Evolutionary conservation across 805 yeast species (phyloP), one percentile per base, ranked within the genome.

Genomic region (Jamesozyma rosinii): DNA sequence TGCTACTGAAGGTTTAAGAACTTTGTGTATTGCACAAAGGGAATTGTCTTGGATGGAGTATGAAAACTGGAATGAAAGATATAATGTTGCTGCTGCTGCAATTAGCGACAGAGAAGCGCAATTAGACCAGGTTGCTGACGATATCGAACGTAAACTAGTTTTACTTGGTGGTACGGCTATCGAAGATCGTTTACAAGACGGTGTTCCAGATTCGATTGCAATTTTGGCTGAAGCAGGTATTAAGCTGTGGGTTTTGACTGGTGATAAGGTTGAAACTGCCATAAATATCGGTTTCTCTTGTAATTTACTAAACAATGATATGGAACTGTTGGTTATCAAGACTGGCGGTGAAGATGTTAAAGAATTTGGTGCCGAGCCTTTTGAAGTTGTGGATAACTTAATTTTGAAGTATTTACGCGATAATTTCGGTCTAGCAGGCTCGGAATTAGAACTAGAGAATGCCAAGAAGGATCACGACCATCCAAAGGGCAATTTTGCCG

Each of bases 231-330:
- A 77, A 49, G 92, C 92, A 6, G 92, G 94, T 59, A 81, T 84
- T 44, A 84, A 84, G 60, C 66, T 84, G 42, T 84, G 94, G 94
- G 92, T 84, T 38, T 68, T 84, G 39, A 84, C 94, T 2, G 94
- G 94, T 65, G 94, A 84, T 61, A 83, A 82, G 61, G 85, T 84
- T n/a, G 94, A 84, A 63, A 84, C 94, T 27, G 94, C 92, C 11
- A 83, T 84, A 52, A 84, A 84, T 55, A 84, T 84, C 68, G 94
- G 92, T 3, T 84, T 84, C 57, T 81, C 89, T 2, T 84, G 94
- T 72, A 84, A 84, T 54, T 66, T 84, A 43, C 67, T 84, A 44
- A 81, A 80, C 43, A 81, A 74, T 49, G 84, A 81, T 38, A 83
- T 84, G 94, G 81, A 84, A 52, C 64, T 84, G 21, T 60, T 84